A percentile compares a stretch with the other conserved stretches of the same genome.
Evolutionary conservation across 208 protist species (phyloP).

Genomic region (Wallacemonas collosoma): DNA sequence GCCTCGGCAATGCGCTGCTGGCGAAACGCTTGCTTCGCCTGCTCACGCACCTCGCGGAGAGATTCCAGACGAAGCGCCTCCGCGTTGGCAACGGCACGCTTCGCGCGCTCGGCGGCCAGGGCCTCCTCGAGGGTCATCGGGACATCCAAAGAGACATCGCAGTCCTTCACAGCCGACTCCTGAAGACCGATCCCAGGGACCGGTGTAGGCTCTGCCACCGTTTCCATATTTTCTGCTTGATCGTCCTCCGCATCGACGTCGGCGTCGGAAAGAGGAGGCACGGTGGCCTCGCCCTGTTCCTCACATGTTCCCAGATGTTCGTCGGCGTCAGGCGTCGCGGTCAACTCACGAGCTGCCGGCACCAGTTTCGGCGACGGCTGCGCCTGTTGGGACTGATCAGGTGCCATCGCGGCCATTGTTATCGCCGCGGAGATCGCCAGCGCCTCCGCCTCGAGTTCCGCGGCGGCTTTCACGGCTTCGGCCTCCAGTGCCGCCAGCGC

Average conservation of each 20-base stretch:
- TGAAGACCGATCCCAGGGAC: too few species aligned
- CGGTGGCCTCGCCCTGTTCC: too few species aligned
- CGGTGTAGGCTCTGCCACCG: neutral
- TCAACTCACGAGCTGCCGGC: too few species aligned
- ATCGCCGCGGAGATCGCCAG: neutral
- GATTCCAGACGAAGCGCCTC: slow-evolving; percentile 27
- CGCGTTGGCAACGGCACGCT: slow-evolving; percentile 16
- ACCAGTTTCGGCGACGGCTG: neutral
- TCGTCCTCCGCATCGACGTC: neutral
- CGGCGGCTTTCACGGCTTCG: neutral
- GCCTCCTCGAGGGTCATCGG: slow-evolving; percentile 30
- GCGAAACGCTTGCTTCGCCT: slow-evolving; percentile 44
- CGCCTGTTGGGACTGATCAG: neutral
- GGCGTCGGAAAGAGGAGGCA: too few species aligned
- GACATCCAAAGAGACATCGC: neutral
- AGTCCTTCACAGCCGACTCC: neutral
- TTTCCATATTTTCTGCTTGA: neutral
- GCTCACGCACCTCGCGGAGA: slow-evolving; percentile 27
- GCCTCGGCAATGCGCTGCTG: slow-evolving; percentile 51
- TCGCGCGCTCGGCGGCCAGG: slow-evolving; percentile 30
- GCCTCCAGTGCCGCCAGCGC: slow-evolving; percentile 13
- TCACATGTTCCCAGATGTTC: too few species aligned
- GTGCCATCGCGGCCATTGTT: neutral
- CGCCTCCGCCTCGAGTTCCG: neutral
- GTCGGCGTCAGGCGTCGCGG: neutral